Conservation (phyloP, 2,329 filamentous ascomycete genomes). For the Gaeumannomyces tritici region DNA sequence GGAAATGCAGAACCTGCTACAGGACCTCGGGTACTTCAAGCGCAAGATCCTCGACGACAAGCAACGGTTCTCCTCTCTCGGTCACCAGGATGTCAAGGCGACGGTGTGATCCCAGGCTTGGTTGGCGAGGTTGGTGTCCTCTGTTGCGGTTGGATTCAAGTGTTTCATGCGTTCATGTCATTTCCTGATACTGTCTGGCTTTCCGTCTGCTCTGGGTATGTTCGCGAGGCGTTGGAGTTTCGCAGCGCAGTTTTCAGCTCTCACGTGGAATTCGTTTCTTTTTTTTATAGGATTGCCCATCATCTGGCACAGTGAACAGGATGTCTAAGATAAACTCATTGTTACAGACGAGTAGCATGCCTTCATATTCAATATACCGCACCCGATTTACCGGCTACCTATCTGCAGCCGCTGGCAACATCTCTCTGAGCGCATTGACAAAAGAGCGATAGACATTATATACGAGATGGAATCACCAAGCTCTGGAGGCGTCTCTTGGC, state of each 20-base stretch:
- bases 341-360: neutral
- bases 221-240: neutral
- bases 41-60: slow-evolving; percentile 81
- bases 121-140: neutral
- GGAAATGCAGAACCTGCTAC: slow-evolving; percentile 76
- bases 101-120: slow-evolving; percentile 21
- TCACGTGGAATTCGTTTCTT: neutral
- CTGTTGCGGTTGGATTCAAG: neutral
- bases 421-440: too few relatives aligned
- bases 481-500: too few relatives aligned
- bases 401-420: too few relatives aligned
- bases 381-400: neutral
- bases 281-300: neutral
- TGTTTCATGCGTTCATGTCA: neutral
- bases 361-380: neutral
- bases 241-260: neutral
- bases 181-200: neutral
- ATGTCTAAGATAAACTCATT: neutral
- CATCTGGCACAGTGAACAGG: neutral
- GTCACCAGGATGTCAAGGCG: slow-evolving; percentile 36
- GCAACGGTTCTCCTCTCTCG: slow-evolving; percentile 46
- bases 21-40: slow-evolving; percentile 71
- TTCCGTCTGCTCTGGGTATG: neutral
- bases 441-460: too few relatives aligned
- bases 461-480: too few relatives aligned